Evolutionary conservation across 495 filamentous ascomycete genomes (phyloP).

Genomic region (Talaromyces thailandensis): DNA sequence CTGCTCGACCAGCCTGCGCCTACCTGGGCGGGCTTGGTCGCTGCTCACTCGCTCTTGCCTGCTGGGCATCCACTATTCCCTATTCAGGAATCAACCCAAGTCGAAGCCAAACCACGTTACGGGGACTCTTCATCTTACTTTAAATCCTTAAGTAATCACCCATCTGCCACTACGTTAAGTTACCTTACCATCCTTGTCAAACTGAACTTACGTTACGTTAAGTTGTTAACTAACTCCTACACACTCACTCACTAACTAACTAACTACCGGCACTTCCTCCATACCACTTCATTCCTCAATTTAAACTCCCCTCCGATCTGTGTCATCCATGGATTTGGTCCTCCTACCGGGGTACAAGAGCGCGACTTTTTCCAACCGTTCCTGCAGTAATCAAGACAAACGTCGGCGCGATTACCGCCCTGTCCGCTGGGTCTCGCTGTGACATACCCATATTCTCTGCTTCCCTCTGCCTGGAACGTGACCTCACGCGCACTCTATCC

Average conservation of each 20-base stretch:
- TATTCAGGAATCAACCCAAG: background rate
- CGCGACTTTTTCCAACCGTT: background rate
- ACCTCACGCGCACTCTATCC: background rate
- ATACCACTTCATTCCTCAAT: background rate
- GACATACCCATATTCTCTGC: background rate
- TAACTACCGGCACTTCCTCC: background rate
- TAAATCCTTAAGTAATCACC: constrained; percentile 3
- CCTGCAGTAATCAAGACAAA: background rate
- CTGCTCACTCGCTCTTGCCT: too few relatives aligned
- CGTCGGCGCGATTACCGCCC: background rate
- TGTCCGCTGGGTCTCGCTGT: background rate
- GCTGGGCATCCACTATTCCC: background rate
- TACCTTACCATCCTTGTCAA: too few relatives aligned
- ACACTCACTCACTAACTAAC: too few relatives aligned
- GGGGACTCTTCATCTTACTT: background rate
- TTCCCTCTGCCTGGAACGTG: background rate
- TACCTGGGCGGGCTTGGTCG: background rate
- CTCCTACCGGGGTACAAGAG: constrained; percentile 5
- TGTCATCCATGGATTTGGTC: constrained; percentile 3
- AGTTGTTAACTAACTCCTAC: too few relatives aligned
- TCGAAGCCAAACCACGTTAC: background rate
- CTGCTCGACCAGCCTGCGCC: background rate
- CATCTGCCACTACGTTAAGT: constrained; percentile 2
- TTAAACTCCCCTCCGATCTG: background rate
- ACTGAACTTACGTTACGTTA: too few relatives aligned